Evolutionary conservation across 768 basidiomycete species (phyloP), one percentile per base, ranked within the genome.

Genomic region (Infundibulicybe gibba): DNA sequence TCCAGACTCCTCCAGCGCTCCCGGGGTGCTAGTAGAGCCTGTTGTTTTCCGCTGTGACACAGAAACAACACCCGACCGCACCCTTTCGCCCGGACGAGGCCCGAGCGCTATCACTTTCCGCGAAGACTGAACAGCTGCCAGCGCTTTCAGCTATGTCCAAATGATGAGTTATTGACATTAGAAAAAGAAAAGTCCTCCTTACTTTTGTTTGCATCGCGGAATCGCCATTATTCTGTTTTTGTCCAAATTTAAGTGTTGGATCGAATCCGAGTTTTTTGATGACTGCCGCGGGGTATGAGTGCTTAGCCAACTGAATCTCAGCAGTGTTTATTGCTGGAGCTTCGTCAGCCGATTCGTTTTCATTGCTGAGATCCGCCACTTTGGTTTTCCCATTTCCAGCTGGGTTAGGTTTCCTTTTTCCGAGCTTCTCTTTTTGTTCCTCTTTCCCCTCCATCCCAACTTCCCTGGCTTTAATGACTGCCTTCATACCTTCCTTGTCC

Each of bases 231-330:
- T 52, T 54, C 48, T 69, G 70, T 34, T 67, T 65, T 34, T 70
- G 73, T 1, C 80, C 80, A 37, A 68, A 62, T 56, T 81, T 83
- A 6, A 71, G 57, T 2, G 81, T 79, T 19, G 90, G 90, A 63
- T 93, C 87, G 49, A 92, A 93, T 2, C 90, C 90, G 3, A 93
- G 69, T 4, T 76, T 70, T 57, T 83, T 83, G 57, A 93, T 80
- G 17, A 87, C 62, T 42, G 70, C 69, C 0, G 84, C 81, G 33
- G 83, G 82, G 61, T 85, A 92, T 2, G 79, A 75, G 39, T 64
- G 69, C 57, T 74, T 80, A 41, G 54, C 54, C 38, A 63, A 49
- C 31, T 48, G 35, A 10, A 19, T 40, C 15, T 48, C 43, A 30
- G 52, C 39, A 9, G n/a, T 25, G 12, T 44, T 47, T 31, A 32